Conservation (phyloP, 1,284 basidiomycete genomes). For the Pyrrhoderma lamaoense region DNA sequence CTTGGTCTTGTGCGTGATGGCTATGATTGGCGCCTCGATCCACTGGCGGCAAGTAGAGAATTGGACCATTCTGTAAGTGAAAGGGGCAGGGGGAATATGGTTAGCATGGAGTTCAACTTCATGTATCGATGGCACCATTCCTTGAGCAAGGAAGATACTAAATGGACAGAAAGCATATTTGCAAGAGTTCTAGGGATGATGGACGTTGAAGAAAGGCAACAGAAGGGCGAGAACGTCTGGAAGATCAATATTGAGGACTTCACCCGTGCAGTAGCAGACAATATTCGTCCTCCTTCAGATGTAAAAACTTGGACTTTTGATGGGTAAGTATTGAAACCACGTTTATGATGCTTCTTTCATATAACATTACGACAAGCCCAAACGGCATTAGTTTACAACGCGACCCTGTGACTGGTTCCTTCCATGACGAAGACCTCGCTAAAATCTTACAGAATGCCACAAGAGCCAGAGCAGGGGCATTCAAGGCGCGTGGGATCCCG, state of each 20-base stretch:
- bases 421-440: slow-evolving; percentile 65
- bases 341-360: slow-evolving; percentile 9
- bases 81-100: slow-evolving; percentile 26
- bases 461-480: slow-evolving; percentile 59
- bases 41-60: slow-evolving; percentile 18
- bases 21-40: slow-evolving; percentile 62
- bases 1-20: slow-evolving; percentile 66
- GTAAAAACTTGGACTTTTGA: slow-evolving; percentile 49
- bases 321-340: slow-evolving; percentile 30
- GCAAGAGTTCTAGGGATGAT: slow-evolving; percentile 35
- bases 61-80: slow-evolving; percentile 19
- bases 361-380: not conserved
- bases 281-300: slow-evolving; percentile 26
- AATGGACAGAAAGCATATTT: slow-evolving; percentile 53
- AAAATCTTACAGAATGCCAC: slow-evolving; percentile 60
- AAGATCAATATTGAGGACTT: slow-evolving; percentile 42
- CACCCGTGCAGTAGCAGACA: slow-evolving; percentile 22
- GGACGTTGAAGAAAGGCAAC: slow-evolving; percentile 26
- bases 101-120: slow-evolving; percentile 62
- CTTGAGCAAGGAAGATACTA: slow-evolving; percentile 49
- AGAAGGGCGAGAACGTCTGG: no score
- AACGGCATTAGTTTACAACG: slow-evolving; percentile 27
- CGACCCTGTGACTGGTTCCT: slow-evolving; percentile 41
- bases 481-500: slow-evolving; percentile 72
- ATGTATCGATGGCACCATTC: slow-evolving; percentile 78